These are phyloP conservation scores for Colletotrichum cuscutae DNA, from an alignment of 2,329 filamentous ascomycete species.

Conservation along the genomic window DNA sequence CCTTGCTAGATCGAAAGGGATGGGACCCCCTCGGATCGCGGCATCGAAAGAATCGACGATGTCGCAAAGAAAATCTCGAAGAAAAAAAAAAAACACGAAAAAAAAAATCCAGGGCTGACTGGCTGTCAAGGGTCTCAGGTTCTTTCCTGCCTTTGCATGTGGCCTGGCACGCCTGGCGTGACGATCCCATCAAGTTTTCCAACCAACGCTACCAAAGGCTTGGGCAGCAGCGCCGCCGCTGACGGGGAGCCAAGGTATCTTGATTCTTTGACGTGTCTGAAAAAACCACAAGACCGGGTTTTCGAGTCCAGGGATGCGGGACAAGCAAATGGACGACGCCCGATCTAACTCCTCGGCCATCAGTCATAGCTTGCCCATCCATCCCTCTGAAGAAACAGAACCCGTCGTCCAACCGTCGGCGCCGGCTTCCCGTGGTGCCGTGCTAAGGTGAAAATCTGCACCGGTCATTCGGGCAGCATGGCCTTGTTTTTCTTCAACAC, in stretches of 20 bases:
- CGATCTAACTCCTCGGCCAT: neutral
- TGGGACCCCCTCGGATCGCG: neutral
- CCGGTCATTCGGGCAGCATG: neutral
- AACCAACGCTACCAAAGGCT: conserved; percentile 6
- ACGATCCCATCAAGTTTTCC: conserved; percentile 8
- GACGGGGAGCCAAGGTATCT: conserved; percentile 1
- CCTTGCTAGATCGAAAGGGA: conserved; percentile 19
- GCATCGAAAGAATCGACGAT: neutral
- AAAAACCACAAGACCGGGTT: neutral
- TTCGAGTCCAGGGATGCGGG: neutral
- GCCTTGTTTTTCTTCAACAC: neutral
- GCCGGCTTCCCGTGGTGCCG: neutral
- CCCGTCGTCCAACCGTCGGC: neutral
- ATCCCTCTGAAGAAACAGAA: neutral
- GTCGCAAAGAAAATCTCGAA: neutral
- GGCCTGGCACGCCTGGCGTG: neutral
- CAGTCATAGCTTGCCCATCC: neutral
- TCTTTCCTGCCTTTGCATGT: conserved; percentile 2
- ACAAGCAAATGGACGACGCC: neutral
- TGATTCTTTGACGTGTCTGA: conserved; percentile 10
- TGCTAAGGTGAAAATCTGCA: neutral
- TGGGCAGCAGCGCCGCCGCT: conserved; percentile 26
- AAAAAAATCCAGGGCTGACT: too few species aligned
- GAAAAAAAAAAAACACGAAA: neutral
- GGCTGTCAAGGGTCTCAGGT: neutral